phyloP scores from a whole-genome alignment of 805 yeast genomes.

The Kluyveromyces dobzhanskii region DNA sequence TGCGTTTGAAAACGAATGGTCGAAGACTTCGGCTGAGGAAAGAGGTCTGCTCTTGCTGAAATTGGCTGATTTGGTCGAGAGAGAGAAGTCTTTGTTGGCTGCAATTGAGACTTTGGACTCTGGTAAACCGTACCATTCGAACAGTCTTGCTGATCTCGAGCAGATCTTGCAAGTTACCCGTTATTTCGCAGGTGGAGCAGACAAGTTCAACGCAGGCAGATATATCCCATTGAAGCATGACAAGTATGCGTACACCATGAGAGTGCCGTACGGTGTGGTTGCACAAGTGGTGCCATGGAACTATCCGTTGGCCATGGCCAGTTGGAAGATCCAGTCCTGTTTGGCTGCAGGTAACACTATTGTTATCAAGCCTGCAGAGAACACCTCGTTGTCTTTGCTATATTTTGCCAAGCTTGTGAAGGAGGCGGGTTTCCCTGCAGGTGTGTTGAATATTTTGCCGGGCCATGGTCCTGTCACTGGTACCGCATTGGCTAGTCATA shows the following conservation, averaged over 20 bases:
- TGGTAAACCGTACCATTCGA: conserved; percentile 44
- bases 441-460: conserved; percentile 37
- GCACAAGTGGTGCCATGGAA: conserved; percentile 43
- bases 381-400: conserved; percentile 36
- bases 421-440: conserved; percentile 38
- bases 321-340: conserved; percentile 47
- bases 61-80: conserved; percentile 39
- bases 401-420: conserved; percentile 31
- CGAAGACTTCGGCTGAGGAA: conserved; percentile 35
- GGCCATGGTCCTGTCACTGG: conserved; percentile 36
- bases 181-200: conserved; percentile 65
- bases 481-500: conserved; percentile 33
- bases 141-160: conserved; percentile 48
- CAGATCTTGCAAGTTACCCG: conserved; percentile 46
- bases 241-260: conserved; percentile 42
- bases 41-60: conserved; percentile 36
- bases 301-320: conserved; percentile 38
- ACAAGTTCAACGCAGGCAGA: conserved; percentile 47
- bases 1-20: conserved; percentile 40
- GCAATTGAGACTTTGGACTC: conserved; percentile 48
- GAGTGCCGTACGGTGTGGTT: conserved; percentile 41
- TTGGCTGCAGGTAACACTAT: conserved; percentile 37
- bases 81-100: conserved; percentile 40
- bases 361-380: conserved; percentile 37
- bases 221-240: conserved; percentile 51